A percentile compares a stretch with the other conserved stretches of the same genome.
phyloP scores from a whole-genome alignment of 805 yeast species.

The Saccharomycopsis olivae region DNA sequence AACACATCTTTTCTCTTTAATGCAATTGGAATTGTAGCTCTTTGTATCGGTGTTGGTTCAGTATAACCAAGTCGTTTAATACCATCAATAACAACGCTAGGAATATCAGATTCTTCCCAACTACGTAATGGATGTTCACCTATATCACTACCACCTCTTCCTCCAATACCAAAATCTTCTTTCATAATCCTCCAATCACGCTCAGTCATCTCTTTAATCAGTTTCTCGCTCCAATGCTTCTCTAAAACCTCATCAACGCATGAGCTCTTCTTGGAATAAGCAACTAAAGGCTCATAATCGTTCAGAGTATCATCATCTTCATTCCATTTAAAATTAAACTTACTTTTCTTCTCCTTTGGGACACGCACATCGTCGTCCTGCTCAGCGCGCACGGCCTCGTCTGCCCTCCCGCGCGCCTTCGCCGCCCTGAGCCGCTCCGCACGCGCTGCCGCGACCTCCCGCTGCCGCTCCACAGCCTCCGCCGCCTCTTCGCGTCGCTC shows the following conservation, averaged over 20 bases:
- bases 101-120: slow-evolving; percentile 61
- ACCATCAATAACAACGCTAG: slow-evolving; percentile 29
- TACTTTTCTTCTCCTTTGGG: slow-evolving; percentile 22
- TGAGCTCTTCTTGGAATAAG: no score
- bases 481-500: no score
- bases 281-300: slow-evolving; percentile 30
- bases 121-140: slow-evolving; percentile 48
- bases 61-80: slow-evolving; percentile 32
- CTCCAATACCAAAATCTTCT: slow-evolving; percentile 63
- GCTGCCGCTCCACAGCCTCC: no score
- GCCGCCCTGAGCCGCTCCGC: no score
- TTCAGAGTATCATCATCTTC: slow-evolving; percentile 53
- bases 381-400: no score
- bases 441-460: no score
- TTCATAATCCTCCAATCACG: slow-evolving; percentile 86
- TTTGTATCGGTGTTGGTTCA: slow-evolving; percentile 83
- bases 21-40: slow-evolving; percentile 76
- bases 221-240: slow-evolving; percentile 58
- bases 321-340: slow-evolving; percentile 64
- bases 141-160: slow-evolving; percentile 36
- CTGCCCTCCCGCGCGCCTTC: no score
- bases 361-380: no score
- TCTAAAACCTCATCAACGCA: background rate
- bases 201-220: slow-evolving; percentile 50
- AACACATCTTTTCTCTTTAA: slow-evolving; percentile 51